These are phyloP conservation scores for Hyaloperonospora brassicae DNA, from an alignment of 352 stramenopile species.

Conservation along the genomic window DNA sequence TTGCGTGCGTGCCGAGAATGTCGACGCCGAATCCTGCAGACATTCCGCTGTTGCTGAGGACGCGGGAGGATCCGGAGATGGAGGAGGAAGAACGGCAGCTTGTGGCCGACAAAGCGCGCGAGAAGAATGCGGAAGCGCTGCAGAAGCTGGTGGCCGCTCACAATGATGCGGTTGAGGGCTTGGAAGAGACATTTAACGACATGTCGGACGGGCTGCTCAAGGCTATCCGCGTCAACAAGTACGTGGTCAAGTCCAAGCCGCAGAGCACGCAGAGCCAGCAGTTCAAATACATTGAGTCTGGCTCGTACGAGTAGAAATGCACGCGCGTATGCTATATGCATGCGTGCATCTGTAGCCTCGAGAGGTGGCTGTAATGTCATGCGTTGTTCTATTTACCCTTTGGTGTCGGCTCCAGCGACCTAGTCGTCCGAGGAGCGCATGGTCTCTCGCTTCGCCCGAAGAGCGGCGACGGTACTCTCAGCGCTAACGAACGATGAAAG, in stretches of 20 bases:
- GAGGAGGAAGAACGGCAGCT: slow-evolving; percentile 72
- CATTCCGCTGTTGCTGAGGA: slow-evolving; percentile 69
- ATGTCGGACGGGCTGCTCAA: slow-evolving; percentile 81
- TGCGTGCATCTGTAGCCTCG: too few species aligned
- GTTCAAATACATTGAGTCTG: slow-evolving; percentile 85
- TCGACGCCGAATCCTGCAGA: slow-evolving; percentile 69
- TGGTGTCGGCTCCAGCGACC: slow-evolving; percentile 9
- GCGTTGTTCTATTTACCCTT: slow-evolving; percentile 10
- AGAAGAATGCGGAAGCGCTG: slow-evolving; percentile 59
- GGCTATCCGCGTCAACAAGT: slow-evolving; percentile 79
- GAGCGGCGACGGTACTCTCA: slow-evolving; percentile 28
- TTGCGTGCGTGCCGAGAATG: slow-evolving; percentile 76
- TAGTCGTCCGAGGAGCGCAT: slow-evolving; percentile 14
- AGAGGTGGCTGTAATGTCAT: too few species aligned
- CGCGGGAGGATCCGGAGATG: slow-evolving; percentile 81
- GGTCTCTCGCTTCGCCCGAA: slow-evolving; percentile 21
- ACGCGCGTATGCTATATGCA: slow-evolving; percentile 19
- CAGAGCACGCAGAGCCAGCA: slow-evolving; percentile 67
- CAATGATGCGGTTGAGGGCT: slow-evolving; percentile 67
- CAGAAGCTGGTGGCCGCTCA: slow-evolving; percentile 55
- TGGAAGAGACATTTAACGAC: slow-evolving; percentile 79
- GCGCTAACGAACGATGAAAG: slow-evolving; percentile 53
- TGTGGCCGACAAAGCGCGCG: slow-evolving; percentile 54
- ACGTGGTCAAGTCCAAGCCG: slow-evolving; percentile 71
- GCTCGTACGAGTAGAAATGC: slow-evolving; percentile 40